Evolutionary conservation across 495 filamentous ascomycete species (phyloP).

Genomic region (Aspergillus sclerotiicarbonarius): DNA sequence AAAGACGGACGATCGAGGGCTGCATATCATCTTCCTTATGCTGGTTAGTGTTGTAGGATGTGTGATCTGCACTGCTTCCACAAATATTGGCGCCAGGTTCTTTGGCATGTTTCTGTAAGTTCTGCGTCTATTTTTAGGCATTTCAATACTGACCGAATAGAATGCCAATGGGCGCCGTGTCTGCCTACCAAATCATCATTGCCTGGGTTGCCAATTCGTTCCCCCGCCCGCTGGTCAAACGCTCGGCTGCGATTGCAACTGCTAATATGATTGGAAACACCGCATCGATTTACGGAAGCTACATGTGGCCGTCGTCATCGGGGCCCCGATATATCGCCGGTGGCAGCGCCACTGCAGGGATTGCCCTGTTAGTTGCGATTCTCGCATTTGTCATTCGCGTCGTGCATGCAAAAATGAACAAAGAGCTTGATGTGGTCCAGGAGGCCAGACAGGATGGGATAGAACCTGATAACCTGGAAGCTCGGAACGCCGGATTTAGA

Average conservation of each 20-base stretch:
- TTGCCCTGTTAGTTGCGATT: constrained; percentile 29
- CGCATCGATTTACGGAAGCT: constrained; percentile 68
- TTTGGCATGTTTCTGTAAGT: constrained; percentile 69
- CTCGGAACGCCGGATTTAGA: not conserved
- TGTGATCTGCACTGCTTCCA: constrained; percentile 69
- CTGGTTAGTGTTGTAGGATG: constrained; percentile 65
- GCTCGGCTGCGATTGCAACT: constrained; percentile 60
- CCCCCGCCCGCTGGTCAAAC: constrained; percentile 73
- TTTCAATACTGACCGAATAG: constrained; percentile 15
- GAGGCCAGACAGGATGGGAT: constrained; percentile 2
- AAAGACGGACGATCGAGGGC: constrained; percentile 70
- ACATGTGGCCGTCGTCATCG: constrained; percentile 62
- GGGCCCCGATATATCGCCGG: constrained; percentile 42
- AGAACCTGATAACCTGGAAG: not conserved
- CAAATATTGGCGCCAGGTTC: constrained; percentile 61
- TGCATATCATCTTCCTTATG: constrained; percentile 66
- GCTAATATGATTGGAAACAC: constrained; percentile 76
- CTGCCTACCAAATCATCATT: constrained; percentile 53
- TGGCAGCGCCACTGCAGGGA: constrained; percentile 30
- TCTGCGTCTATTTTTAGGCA: constrained; percentile 36
- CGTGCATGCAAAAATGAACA: constrained; percentile 61
- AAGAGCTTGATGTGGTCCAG: constrained; percentile 53
- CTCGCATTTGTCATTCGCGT: constrained; percentile 30
- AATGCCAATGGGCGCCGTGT: constrained; percentile 62
- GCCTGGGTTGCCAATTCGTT: constrained; percentile 79